Evolutionary conservation across 768 basidiomycete species (phyloP).

Genomic region (Infundibulicybe gibba): DNA sequence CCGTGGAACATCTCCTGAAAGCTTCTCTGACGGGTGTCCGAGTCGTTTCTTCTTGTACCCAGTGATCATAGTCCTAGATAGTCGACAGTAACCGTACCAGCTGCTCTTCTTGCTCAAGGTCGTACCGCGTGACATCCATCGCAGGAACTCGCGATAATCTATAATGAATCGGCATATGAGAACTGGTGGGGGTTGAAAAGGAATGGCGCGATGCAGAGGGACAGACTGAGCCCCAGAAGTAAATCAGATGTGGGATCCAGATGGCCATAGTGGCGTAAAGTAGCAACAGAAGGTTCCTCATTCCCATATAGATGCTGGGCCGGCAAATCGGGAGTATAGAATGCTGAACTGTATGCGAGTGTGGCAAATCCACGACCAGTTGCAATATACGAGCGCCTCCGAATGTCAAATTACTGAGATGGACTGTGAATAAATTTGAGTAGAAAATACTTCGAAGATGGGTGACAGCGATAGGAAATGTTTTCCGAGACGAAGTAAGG

Average conservation of each 20-base stretch:
- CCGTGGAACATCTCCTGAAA: constrained; percentile 91
- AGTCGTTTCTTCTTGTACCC: constrained; percentile 99
- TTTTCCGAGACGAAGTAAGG: constrained; percentile 89
- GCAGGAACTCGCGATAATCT: constrained; percentile 96
- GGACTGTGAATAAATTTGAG: constrained; percentile 96
- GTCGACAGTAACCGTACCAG: constrained; percentile 99
- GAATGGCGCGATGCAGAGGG: constrained; percentile 95
- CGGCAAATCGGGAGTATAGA: constrained; percentile 97
- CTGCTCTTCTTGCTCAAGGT: constrained; percentile 95
- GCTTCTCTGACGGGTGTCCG: constrained; percentile 95
- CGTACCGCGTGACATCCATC: constrained; percentile 99
- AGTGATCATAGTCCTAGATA: constrained; percentile 95
- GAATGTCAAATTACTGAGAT: constrained; percentile 96
- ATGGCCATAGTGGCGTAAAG: constrained; percentile 89
- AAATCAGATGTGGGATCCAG: constrained; percentile 93
- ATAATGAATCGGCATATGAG: constrained; percentile 94
- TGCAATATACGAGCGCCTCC: constrained; percentile 99
- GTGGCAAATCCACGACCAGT: constrained; percentile 99
- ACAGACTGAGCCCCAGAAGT: constrained; percentile 99
- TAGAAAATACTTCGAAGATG: constrained; percentile 98
- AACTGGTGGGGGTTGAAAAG: constrained; percentile 99
- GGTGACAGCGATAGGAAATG: constrained; percentile 98
- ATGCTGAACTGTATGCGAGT: constrained; percentile 95
- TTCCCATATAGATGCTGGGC: constrained; percentile 98
- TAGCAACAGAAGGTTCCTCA: constrained; percentile 87